Conservation (phyloP, 805 yeast genomes). For the Naumovozyma castellii region DNA sequence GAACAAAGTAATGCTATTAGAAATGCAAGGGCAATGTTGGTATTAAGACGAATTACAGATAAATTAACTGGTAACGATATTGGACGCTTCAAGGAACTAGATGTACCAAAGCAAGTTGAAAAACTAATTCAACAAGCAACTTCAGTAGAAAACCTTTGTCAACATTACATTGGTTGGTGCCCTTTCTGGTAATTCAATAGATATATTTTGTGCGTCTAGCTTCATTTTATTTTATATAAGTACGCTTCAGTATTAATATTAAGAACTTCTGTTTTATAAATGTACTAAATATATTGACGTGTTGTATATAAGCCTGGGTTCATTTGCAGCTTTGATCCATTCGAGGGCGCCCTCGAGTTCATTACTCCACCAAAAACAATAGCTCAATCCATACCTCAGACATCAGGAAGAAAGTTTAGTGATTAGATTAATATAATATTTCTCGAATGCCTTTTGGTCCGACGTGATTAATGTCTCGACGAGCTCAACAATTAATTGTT, state of each 20-base stretch:
- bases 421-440: slow-evolving; percentile 48
- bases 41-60: slow-evolving; percentile 80
- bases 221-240: neutral
- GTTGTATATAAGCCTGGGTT: neutral
- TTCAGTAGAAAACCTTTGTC: slow-evolving; percentile 89
- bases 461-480: slow-evolving; percentile 46
- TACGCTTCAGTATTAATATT: neutral
- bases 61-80: slow-evolving; percentile 93
- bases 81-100: slow-evolving; percentile 56
- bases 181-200: slow-evolving; percentile 69
- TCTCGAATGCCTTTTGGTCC: slow-evolving; percentile 59
- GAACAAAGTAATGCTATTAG: slow-evolving; percentile 65
- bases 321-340: no score
- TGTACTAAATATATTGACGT: neutral
- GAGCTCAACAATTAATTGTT: slow-evolving; percentile 50
- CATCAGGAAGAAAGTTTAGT: slow-evolving; percentile 10
- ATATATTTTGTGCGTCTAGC: neutral
- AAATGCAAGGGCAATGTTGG: slow-evolving; percentile 85
- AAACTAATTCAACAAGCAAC: slow-evolving; percentile 92
- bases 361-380: no score
- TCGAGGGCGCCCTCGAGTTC: no score
- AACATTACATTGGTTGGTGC: slow-evolving; percentile 98
- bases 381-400: no score
- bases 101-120: slow-evolving; percentile 86
- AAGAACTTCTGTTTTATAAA: neutral